These are phyloP conservation scores for Voacanga thouarsii DNA, from an alignment of 257 asterid species.

Conservation along the genomic window DNA sequence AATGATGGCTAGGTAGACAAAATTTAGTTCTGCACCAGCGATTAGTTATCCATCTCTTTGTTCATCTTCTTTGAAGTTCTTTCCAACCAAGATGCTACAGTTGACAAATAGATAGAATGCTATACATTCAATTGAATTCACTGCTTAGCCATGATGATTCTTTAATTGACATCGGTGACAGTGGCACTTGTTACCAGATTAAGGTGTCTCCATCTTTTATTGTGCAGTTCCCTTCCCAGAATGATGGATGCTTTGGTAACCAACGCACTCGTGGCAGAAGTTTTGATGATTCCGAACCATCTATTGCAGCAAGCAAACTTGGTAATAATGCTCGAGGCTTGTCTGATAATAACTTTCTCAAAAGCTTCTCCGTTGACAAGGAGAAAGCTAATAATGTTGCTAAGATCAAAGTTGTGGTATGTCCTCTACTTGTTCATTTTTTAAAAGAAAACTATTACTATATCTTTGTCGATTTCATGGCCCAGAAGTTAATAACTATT, in stretches of 20 bases:
- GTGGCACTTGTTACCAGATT: background rate
- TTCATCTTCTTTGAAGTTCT: background rate
- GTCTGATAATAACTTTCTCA: conserved; percentile 21
- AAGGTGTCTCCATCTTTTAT: background rate
- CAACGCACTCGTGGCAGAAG: conserved; percentile 21
- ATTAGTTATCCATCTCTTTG: background rate
- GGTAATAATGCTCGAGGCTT: conserved; percentile 15
- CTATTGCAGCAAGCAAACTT: conserved; percentile 14
- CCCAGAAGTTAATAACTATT: background rate
- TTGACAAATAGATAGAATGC: background rate
- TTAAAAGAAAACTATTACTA: background rate
- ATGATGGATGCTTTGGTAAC: conserved; percentile 21
- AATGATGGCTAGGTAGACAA: background rate
- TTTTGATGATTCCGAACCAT: conserved; percentile 26
- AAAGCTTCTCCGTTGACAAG: conserved; percentile 24
- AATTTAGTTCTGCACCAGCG: background rate
- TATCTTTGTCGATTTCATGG: background rate
- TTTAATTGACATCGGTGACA: background rate
- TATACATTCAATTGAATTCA: background rate
- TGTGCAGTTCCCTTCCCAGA: conserved; percentile 23
- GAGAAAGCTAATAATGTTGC: conserved; percentile 34
- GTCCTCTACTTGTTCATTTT: conserved; percentile 5
- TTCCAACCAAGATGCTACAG: background rate
- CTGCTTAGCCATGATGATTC: background rate
- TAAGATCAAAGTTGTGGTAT: conserved; percentile 43